Evolutionary conservation across 495 filamentous ascomycete species (phyloP).

Genomic region (Penicillium herquei): DNA sequence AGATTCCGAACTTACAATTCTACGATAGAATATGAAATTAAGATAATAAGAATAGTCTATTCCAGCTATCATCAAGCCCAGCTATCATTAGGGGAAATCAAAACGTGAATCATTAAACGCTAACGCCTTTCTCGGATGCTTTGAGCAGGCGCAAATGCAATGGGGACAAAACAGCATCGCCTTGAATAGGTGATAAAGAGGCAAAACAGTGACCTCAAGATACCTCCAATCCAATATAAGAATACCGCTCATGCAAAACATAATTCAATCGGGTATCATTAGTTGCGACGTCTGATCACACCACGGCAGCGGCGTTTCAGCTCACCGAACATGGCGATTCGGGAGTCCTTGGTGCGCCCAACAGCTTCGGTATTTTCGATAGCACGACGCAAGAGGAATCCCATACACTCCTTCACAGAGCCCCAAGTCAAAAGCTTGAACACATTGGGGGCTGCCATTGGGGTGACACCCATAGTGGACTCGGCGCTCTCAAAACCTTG

Average conservation of each 20-base stretch:
- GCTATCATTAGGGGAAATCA: conserved; percentile 1
- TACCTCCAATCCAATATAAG: no score
- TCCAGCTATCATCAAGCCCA: background rate
- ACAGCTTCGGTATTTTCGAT: conserved; percentile 92
- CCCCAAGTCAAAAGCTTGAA: conserved; percentile 96
- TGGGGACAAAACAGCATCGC: conserved; percentile 3
- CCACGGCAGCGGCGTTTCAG: conserved; percentile 59
- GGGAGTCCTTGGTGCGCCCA: conserved; percentile 69
- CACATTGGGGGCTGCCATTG: conserved; percentile 54
- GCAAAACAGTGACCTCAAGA: no score
- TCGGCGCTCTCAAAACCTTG: conserved; percentile 45
- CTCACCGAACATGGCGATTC: conserved; percentile 71
- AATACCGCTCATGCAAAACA: background rate
- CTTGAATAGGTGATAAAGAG: no score
- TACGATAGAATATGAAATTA: background rate
- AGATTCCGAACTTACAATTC: background rate
- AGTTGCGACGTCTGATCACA: conserved; percentile 31
- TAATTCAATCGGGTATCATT: background rate
- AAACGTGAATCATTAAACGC: conserved; percentile 14
- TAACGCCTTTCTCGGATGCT: conserved; percentile 33
- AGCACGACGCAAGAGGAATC: conserved; percentile 80
- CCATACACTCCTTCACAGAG: conserved; percentile 87
- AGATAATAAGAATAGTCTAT: background rate
- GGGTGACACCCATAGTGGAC: conserved; percentile 13
- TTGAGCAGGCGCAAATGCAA: conserved; percentile 16